Conservation (phyloP, 805 yeast species). For the Cyberlindnera xylosilytica region DNA sequence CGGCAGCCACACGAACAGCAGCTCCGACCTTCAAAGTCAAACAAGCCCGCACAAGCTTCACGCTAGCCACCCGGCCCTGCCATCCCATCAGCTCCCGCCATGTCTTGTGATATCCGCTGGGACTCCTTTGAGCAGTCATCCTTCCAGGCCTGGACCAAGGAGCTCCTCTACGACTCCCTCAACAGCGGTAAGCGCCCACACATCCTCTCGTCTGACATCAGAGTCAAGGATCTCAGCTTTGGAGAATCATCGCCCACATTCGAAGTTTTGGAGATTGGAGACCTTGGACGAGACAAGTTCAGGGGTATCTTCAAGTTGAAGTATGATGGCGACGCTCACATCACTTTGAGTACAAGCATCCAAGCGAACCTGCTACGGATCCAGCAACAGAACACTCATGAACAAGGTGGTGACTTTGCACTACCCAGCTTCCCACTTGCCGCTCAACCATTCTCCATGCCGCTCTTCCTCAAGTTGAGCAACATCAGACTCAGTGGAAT, state of each 20-base stretch:
- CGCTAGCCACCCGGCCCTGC: no score
- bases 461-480: slow-evolving; percentile 70
- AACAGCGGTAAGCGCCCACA: slow-evolving; percentile 72
- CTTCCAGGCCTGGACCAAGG: slow-evolving; percentile 58
- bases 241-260: slow-evolving; percentile 73
- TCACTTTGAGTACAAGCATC: slow-evolving; percentile 73
- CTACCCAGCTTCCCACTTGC: slow-evolving; percentile 67
- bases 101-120: slow-evolving; percentile 85
- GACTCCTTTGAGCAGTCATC: slow-evolving; percentile 64
- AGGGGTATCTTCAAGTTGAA: slow-evolving; percentile 79
- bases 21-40: no score
- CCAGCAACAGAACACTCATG: slow-evolving; percentile 34
- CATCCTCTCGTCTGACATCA: slow-evolving; percentile 65
- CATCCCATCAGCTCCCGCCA: no score
- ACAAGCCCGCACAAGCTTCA: no score
- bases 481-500: slow-evolving; percentile 75
- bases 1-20: no score
- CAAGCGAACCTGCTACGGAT: slow-evolving; percentile 83
- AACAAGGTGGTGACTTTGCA: slow-evolving; percentile 45
- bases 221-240: slow-evolving; percentile 65
- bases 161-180: slow-evolving; percentile 65
- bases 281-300: slow-evolving; percentile 69
- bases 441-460: slow-evolving; percentile 68
- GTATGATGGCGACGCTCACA: slow-evolving; percentile 72
- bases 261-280: slow-evolving; percentile 82